These are phyloP conservation scores for Tympanopsis confertula DNA, from an alignment of 2,329 filamentous ascomycete species.

Conservation along the genomic window DNA sequence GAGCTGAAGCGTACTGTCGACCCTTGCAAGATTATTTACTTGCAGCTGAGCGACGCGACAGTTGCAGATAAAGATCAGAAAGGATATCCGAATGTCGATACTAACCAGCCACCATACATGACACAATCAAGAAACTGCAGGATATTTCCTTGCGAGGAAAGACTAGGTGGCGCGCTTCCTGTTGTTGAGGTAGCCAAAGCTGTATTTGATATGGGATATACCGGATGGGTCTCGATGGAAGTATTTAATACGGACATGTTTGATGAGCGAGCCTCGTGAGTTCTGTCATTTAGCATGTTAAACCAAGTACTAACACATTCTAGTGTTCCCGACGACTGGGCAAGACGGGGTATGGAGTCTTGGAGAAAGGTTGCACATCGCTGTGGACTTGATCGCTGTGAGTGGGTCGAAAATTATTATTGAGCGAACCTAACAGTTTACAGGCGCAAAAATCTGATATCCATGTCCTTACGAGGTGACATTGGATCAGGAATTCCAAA, in stretches of 20 bases:
- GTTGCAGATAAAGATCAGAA: conserved; percentile 7
- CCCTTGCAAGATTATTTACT: conserved; percentile 6
- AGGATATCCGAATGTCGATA: conserved; percentile 6
- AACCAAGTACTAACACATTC: too few species aligned
- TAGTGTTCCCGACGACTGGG: too few species aligned
- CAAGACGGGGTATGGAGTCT: too few species aligned
- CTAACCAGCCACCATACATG: conserved; percentile 9
- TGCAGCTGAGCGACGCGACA: conserved; percentile 10
- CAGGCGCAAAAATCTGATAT: too few species aligned
- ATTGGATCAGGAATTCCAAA: too few species aligned
- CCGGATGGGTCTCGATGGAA: conserved; percentile 8
- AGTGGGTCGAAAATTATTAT: too few species aligned
- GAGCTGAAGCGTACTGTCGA: conserved; percentile 7
- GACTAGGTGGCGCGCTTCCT: conserved; percentile 7
- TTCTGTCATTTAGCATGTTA: too few species aligned
- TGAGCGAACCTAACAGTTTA: too few species aligned
- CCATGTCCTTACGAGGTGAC: too few species aligned
- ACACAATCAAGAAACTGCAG: conserved; percentile 11
- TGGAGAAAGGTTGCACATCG: too few species aligned
- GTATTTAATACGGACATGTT: conserved; percentile 2
- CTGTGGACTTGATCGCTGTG: too few species aligned
- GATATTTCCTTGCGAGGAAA: conserved; percentile 9
- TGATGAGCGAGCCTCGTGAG: background rate
- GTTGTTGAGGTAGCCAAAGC: conserved; percentile 7
- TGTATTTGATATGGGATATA: conserved; percentile 5